Base-by-base conservation (phyloP, 768 basidiomycete species). In the Obba rivulosa region DNA sequence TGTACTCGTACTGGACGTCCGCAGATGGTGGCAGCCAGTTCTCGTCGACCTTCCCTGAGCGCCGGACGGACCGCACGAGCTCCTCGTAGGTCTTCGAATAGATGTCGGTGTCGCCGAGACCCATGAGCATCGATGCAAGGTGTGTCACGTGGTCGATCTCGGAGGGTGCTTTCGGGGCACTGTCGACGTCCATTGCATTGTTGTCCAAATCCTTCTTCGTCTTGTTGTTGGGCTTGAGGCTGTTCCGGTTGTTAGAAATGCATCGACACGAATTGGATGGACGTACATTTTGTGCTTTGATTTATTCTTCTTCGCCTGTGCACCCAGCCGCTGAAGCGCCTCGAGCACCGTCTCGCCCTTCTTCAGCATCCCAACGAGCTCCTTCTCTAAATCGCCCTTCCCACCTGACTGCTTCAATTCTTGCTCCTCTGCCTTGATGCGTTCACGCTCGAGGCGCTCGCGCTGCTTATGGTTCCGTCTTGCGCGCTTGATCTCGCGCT, bases 301-400 rank as follows among this genome's bases (percentile, higher is more conserved):
- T 4, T 57, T 63, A 8, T 38, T 48, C 64, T 74, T 81, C 65
- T 82, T 87, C 37, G 81, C 77, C 57, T 76, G 76, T 4, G 70
- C 67, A 9, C 95, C 95, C 3, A 98, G 68, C 17, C 96, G 79
- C 57, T 92, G 88, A 40, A 99, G 66, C 13, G 92, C 91, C 61
- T 92, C 88, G 25, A 97, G 70, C 2, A 97, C 85, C 0, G 89
- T 89, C 66, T 98, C 96, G 1, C 93, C 92, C 58, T 87, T 85
- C 67, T 87, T 87, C 59, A 98, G 75, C 67, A 87, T 72, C 8
- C 71, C 69, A 2, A 96, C 70, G 2, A 98, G 73, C 53, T 87
- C 72, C 53, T 74, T 70, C 61, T 90, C 81, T 56, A 88, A 58
- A 8, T 76, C 73, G 43, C 68, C 70, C 62, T 80, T 81, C 22